Conservation (phyloP, 805 yeast species). For the Myxozyma neglecta region DNA sequence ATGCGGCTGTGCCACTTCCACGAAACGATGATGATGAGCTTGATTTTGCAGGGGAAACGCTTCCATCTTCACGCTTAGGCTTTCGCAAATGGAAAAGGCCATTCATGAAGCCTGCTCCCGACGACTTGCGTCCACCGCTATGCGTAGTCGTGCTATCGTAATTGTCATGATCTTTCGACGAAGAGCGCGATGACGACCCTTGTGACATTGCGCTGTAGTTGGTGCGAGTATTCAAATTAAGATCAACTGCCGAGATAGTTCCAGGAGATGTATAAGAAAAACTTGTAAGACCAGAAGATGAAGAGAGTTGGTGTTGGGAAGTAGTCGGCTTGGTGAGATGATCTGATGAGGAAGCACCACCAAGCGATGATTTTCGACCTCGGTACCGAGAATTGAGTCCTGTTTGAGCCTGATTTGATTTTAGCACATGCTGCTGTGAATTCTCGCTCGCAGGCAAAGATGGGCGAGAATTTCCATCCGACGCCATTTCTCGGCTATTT, state of each 20-base stretch:
- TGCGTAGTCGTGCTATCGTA: not conserved
- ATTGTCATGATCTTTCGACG: not conserved
- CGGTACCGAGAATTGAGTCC: too few relatives aligned
- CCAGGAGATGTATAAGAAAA: constrained; percentile 1
- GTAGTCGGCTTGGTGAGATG: too few relatives aligned
- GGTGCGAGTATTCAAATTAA: not conserved
- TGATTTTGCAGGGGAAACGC: constrained; percentile 14
- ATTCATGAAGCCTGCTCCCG: constrained; percentile 23
- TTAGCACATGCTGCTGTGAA: too few relatives aligned
- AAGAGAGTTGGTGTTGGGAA: too few relatives aligned
- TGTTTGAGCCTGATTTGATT: too few relatives aligned
- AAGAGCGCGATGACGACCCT: not conserved
- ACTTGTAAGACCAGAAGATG: not conserved
- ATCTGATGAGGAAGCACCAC: too few relatives aligned
- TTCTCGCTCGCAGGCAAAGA: too few relatives aligned
- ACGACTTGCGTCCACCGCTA: constrained; percentile 2
- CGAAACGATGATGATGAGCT: not conserved
- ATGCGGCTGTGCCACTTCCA: not conserved
- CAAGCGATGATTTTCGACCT: too few relatives aligned
- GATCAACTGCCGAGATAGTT: constrained; percentile 1
- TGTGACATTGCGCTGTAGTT: not conserved
- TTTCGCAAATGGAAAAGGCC: constrained; percentile 25
- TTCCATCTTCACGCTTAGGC: constrained; percentile 25
- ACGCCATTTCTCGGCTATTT: too few relatives aligned
- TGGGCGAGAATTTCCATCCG: too few relatives aligned